Conservation (phyloP, 1,284 basidiomycete species). For the Cutaneotrichosporon arboriforme region DNA sequence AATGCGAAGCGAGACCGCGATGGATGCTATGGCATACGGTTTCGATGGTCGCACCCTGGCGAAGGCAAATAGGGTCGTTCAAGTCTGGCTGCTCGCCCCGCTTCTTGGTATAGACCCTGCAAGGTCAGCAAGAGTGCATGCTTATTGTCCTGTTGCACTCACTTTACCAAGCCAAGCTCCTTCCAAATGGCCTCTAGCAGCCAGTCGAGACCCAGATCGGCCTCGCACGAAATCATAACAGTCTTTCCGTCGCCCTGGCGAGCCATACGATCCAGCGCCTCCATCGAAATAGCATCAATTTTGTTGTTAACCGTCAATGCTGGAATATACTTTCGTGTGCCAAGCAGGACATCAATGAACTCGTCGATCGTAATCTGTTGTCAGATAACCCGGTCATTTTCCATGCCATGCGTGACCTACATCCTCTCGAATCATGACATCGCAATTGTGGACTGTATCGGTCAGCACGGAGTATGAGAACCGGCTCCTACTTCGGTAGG, state of each 20-base stretch:
- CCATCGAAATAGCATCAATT: conserved; percentile 79
- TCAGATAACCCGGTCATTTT: no score
- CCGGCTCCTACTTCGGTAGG: conserved; percentile 61
- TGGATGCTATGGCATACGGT: conserved; percentile 91
- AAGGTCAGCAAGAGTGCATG: background rate
- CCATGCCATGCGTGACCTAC: conserved; percentile 52
- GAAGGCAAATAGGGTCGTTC: conserved; percentile 83
- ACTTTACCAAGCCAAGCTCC: conserved; percentile 73
- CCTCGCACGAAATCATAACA: conserved; percentile 89
- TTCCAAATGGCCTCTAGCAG: conserved; percentile 88
- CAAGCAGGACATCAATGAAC: conserved; percentile 91
- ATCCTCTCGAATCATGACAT: conserved; percentile 95
- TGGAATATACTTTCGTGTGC: conserved; percentile 89
- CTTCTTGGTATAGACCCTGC: conserved; percentile 84
- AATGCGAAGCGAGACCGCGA: conserved; percentile 79
- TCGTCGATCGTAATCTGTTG: conserved; percentile 86
- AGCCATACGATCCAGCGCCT: conserved; percentile 84
- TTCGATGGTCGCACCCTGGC: conserved; percentile 89
- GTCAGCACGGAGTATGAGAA: conserved; percentile 16
- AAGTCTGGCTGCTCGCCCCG: conserved; percentile 89
- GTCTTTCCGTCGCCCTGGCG: conserved; percentile 65
- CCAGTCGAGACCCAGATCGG: conserved; percentile 81
- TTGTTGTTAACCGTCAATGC: conserved; percentile 94
- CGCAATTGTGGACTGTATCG: conserved; percentile 72
- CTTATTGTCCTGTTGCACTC: conserved; percentile 12